Evolutionary conservation across 1,139 yeast genomes (phyloP), one percentile per base, ranked within the genome.

Genomic region (Suhomyces maxii): DNA sequence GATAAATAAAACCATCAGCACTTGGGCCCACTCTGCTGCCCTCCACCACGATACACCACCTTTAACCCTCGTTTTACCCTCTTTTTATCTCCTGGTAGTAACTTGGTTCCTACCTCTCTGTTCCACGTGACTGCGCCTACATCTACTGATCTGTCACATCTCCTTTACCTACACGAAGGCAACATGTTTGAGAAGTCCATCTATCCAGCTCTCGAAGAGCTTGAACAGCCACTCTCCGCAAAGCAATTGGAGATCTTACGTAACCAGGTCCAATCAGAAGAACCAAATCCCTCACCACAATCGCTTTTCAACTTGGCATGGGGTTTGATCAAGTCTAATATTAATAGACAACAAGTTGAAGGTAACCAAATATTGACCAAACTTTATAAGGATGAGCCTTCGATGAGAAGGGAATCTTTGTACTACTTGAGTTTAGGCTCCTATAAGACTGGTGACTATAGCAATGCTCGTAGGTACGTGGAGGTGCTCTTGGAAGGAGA

Each of bases 271-370:
- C 80, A 83, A 33, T 74, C 86, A 2, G 99, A 95, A 63, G 84
- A 87, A 36, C 95, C 95, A 8, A 73, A 79, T 42, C 91, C 89
- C 0, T 77, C 90, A 0, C 77, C 89, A 0, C 97, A 89, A 64
- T 86, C 97, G 4, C 80, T 83, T 49, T 95, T 95, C 76, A 95
- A 93, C 66, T 89, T 88, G 59, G 96, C 97, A 0, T 95, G 99
- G 99, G 99, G 96, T 1, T 72, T 93, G 45, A 81, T 95, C 52
- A 90, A 90, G 62, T 83, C 96, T 6, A 60, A 67, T 42, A 70
- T 74, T 39, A 73, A 74, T 25, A 76, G 74, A 41, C 84, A 87
- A 50, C 96, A 89, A 60, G 79, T 84, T 54, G 76, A 84, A 45
- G 99, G 98, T 0, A 83, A 95, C 26, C 83, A 80, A 47, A 75